Evolutionary conservation across 495 filamentous ascomycete genomes (phyloP), one percentile per base, ranked within the genome.

Genomic region (Podospora pseudocomata): DNA sequence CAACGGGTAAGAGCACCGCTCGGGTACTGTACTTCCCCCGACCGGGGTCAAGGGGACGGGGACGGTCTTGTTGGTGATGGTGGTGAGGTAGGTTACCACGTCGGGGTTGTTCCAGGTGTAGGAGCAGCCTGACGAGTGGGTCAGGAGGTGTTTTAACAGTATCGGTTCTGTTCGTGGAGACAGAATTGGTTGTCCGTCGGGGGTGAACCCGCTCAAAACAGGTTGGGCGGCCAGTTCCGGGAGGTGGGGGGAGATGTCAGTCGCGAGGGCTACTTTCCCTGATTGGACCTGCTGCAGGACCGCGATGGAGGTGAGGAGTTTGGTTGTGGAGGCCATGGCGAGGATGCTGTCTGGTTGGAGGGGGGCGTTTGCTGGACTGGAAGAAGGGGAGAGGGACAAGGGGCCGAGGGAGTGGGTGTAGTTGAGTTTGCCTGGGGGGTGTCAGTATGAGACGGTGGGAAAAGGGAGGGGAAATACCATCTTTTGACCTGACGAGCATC

Each of bases 251-350:
- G 68, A 60, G n/a, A 73, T 27, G 60, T 67, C 64, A 34, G 64
- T 64, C 54, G 68, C 61, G 66, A 68, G 56, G 20, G 60, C 49
- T 18, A 69, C 44, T 18, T 62, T 56, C 54, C 73, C 74, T 7
- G 65, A 60, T 3, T 82, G 75, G 56, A 82, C 72, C 23, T 80
- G 75, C 44, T 78, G 79, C 19, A 81, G 71, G 9, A 72, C 61
- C 18, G 72, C 69, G 68, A 80, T 57, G 11, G 75, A 57, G 9
- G 79, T 81, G n/a, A 76, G 68, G 55, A 82, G 73, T 27, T 81
- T 81, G n/a, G 76, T 75, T 68, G 74, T 73, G 30, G 79, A 80
- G 15, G 73, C 70, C 2, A 82, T 49, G 62, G 65, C 32, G 49
- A 70, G 20, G 26, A 67, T 39, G 1, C 60, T 57, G 2, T 58